phyloP scores from a whole-genome alignment of 2,329 filamentous ascomycete genomes.

The Calonectria pseudoreteaudii region DNA sequence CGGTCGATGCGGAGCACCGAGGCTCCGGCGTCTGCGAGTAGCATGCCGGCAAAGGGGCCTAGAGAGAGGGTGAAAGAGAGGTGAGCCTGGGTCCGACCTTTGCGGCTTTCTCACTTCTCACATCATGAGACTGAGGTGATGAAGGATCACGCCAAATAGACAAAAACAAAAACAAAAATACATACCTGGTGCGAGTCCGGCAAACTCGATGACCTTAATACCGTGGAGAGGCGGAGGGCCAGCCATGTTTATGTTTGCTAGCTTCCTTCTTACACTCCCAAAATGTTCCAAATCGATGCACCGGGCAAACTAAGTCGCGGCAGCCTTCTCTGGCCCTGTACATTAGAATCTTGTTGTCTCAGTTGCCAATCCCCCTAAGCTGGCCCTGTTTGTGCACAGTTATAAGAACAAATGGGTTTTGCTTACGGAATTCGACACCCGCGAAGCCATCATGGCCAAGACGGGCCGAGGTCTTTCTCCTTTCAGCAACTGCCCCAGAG shows the following conservation, averaged over 20 bases:
- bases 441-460: background rate
- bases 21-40: constrained; percentile 91
- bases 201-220: constrained; percentile 70
- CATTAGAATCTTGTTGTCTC: too few species aligned
- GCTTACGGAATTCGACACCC: background rate
- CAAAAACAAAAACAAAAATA: background rate
- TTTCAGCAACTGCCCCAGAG: background rate
- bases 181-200: constrained; percentile 72
- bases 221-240: constrained; percentile 56
- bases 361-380: background rate
- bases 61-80: background rate
- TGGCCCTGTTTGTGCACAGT: background rate
- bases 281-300: background rate
- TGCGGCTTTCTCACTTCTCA: background rate
- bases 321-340: background rate
- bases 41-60: constrained; percentile 90
- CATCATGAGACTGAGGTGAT: background rate
- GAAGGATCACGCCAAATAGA: background rate
- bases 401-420: background rate
- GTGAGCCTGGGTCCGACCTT: too few species aligned
- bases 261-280: constrained; percentile 39
- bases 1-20: constrained; percentile 89
- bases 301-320: background rate
- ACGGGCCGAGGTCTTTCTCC: constrained; percentile 6
- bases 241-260: constrained; percentile 44